Base-by-base conservation (phyloP, 805 yeast species). In the Candida maesae region DNA sequence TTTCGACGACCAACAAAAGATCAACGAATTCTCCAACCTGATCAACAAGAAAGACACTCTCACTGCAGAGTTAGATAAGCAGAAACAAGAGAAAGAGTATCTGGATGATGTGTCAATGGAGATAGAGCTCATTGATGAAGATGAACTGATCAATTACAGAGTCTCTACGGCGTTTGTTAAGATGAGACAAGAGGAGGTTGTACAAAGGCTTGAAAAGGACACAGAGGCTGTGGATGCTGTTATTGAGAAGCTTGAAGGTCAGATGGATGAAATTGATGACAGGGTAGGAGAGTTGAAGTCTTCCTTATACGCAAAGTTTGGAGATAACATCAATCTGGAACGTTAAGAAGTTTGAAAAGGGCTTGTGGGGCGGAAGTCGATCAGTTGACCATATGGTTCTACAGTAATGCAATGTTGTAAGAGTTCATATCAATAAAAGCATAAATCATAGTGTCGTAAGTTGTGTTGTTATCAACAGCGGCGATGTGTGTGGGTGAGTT, bases 51-150 rank as follows among this genome's bases (percentile, higher is more conserved):
- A 82, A 50, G 88, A 85, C 49, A 70, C 71, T 15, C 59, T 80
- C 12, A 67, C 72, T 24, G 72, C 64, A 15, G 71, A 71, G 36
- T 66, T 84, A 26, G 64, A 67, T 16, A 64, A 65, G 40, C 67
- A 71, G 46, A 68, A 72, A 51, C 74, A 77, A 45, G 95, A 88
- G 53, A 86, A 88, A 51, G 97, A 89, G 56, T 87, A 86, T 54
- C 66, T 91, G 23, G 96, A 88, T 51, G 98, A 91, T 57, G 80
- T 88, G 25, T 69, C 85, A 6, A 56, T 87, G 56, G 99, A 91
- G 57, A 70, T 91, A 31, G 98, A 91, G 62, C 73, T 93, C 33
- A 64, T 88, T 23, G 98, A 91, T 49, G 81, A 76, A 51, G 89
- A 81, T 40, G 89, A 82, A 32, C 64, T 71, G 42, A 65, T 83